phyloP scores from a whole-genome alignment of 2,329 filamentous ascomycete genomes.

The Graphilbum ipis-grandicollis region DNA sequence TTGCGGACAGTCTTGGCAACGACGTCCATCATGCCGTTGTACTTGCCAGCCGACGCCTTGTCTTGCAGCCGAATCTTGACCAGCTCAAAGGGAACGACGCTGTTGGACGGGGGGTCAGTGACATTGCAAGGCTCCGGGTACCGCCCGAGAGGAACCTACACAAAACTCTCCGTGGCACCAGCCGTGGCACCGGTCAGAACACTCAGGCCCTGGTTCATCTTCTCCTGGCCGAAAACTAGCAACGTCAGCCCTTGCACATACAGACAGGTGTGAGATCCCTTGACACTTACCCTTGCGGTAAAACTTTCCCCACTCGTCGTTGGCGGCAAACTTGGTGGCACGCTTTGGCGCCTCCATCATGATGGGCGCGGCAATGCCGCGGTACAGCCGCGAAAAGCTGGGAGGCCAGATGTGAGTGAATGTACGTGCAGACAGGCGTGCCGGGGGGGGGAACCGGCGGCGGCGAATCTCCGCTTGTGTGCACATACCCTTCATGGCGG shows the following conservation, averaged over 20 bases:
- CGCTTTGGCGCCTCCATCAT: conserved; percentile 65
- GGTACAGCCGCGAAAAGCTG: conserved; percentile 80
- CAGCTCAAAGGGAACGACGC: conserved; percentile 88
- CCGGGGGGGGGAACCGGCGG: too few relatives aligned
- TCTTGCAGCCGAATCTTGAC: conserved; percentile 98
- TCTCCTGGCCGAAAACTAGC: conserved; percentile 53
- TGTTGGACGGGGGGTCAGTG: background rate
- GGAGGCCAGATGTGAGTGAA: conserved; percentile 2
- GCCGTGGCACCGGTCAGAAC: conserved; percentile 87
- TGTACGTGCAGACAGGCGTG: too few relatives aligned
- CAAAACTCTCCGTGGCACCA: conserved; percentile 88
- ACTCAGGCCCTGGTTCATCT: conserved; percentile 86
- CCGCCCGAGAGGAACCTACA: conserved; percentile 4
- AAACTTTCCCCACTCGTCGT: conserved; percentile 93
- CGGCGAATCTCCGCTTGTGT: too few relatives aligned
- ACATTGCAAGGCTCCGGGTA: background rate
- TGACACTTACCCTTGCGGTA: conserved; percentile 46
- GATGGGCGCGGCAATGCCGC: conserved; percentile 88
- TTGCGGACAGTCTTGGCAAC: conserved; percentile 44
- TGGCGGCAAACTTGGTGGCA: conserved; percentile 88
- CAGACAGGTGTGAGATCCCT: too few relatives aligned
- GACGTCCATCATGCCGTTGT: conserved; percentile 66
- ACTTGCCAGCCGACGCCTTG: conserved; percentile 78
- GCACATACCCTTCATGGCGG: conserved; percentile 78
- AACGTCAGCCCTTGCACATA: too few relatives aligned